Evolutionary conservation across 805 yeast species (phyloP), one percentile per base, ranked within the genome.

Genomic region (Ogataea degrootiae): DNA sequence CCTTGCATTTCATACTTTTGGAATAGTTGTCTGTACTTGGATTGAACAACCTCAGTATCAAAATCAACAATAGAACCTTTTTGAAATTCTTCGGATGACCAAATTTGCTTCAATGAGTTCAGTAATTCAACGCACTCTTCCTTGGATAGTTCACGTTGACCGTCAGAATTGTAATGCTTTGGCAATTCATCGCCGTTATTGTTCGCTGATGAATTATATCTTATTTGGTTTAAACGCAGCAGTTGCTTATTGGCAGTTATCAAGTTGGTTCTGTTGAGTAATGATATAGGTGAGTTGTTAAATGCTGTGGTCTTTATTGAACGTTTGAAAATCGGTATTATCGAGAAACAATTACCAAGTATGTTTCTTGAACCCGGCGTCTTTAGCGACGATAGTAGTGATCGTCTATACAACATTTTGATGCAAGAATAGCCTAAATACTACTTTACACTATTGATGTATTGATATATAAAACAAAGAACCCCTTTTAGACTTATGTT

Each of bases 1-100:
- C 66, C 69, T n/a, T 66, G 66, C 45, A 65, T 62, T 44, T 62
- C 51, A 42, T 59, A 62, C 38, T 59, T 55, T 19, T 58, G 57
- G 39, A 64, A 57, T 34, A 65, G 43, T 38, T 45, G 43, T 26
- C 46, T 55, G 21, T 57, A 41, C 41, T 49, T 46, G n/a, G 40
- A 22, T 19, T 44, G 41, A 26, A 11, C 6, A 11, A 43, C 34
- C 19, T 54, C 57, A 5, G 49, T 48, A 6, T 31, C 34, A 39
- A 23, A 31, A 23, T 14, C 14, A 22, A 33, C 34, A 6, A 39
- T 31, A 15, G 41, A 33, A 8, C 34, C 23, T 33, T 59, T 60
- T 23, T 53, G 46, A 21, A 58, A 39, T 6, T 52, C 47, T 15
- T 48, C 45, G 46, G 63, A 56, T 31, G 43, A 39, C 68, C 67